These are phyloP conservation scores for Chaetomium sp. DNA, from an alignment of 2,329 filamentous ascomycete species.

Conservation along the genomic window DNA sequence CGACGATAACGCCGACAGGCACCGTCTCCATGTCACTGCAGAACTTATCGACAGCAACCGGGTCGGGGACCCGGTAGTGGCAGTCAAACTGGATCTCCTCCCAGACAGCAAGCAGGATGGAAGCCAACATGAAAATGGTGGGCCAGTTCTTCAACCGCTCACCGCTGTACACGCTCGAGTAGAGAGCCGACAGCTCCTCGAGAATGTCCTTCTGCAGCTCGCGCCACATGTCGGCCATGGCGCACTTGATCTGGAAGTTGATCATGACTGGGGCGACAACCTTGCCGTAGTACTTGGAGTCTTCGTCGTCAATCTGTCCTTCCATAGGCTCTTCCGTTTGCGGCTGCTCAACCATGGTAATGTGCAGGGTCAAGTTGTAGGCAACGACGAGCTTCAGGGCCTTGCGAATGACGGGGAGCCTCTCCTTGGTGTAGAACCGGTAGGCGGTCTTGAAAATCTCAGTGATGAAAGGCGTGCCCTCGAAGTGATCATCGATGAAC, in stretches of 20 bases:
- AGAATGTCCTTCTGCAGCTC: conserved; percentile 94
- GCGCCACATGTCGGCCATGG: conserved; percentile 96
- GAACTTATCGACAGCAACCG: conserved; percentile 82
- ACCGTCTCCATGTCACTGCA: conserved; percentile 95
- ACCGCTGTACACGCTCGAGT: conserved; percentile 96
- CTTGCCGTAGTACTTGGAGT: conserved; percentile 83
- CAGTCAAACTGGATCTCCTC: conserved; percentile 99
- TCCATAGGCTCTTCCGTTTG: conserved; percentile 71
- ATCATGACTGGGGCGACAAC: conserved; percentile 96
- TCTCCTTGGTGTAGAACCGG: conserved; percentile 84
- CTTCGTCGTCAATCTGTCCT: conserved; percentile 78
- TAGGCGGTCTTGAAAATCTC: conserved; percentile 95
- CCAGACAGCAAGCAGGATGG: conserved; percentile 89
- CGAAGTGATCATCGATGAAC: conserved; percentile 94
- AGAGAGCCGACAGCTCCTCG: conserved; percentile 84
- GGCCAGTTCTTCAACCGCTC: conserved; percentile 99
- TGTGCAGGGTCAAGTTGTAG: conserved; percentile 90
- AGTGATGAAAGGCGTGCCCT: conserved; percentile 89
- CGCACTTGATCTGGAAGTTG: conserved; percentile 98
- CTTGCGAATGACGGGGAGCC: conserved; percentile 85
- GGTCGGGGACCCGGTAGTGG: conserved; percentile 87
- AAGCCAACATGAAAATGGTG: conserved; percentile 95
- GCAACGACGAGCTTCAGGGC: conserved; percentile 90
- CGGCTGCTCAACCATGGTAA: conserved; percentile 88
- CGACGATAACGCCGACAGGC: conserved; percentile 91